Conservation (phyloP, 495 filamentous ascomycete species). For the Aspergillus heteromorphus region DNA sequence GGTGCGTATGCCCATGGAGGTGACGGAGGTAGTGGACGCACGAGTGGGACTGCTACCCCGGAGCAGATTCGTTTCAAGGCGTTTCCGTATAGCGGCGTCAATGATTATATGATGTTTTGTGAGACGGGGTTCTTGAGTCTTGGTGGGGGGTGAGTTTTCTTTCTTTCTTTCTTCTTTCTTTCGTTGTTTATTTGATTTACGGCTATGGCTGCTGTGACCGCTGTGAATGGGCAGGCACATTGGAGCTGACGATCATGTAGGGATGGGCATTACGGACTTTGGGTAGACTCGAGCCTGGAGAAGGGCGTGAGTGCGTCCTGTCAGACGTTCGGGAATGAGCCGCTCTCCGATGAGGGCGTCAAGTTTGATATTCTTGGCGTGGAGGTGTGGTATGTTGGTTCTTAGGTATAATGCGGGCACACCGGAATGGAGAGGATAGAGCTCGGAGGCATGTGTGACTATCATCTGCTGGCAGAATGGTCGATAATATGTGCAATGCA, state of each 20-base stretch:
- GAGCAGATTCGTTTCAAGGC: conserved; percentile 88
- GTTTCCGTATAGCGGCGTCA: conserved; percentile 91
- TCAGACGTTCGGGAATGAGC: conserved; percentile 92
- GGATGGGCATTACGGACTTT: conserved; percentile 87
- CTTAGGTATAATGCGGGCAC: conserved; percentile 9
- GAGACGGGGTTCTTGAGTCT: conserved; percentile 79
- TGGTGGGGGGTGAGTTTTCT: conserved; percentile 64
- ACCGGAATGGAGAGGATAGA: neutral
- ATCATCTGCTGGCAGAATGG: conserved; percentile 2
- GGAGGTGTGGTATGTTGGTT: conserved; percentile 80
- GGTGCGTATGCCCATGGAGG: conserved; percentile 19
- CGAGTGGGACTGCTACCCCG: conserved; percentile 42
- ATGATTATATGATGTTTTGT: conserved; percentile 95
- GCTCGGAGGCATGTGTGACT: neutral
- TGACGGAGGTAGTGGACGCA: conserved; percentile 6
- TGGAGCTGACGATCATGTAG: conserved; percentile 29
- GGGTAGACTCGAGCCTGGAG: conserved; percentile 86
- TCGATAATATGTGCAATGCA: neutral
- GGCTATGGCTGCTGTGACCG: neutral
- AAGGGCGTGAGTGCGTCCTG: conserved; percentile 75
- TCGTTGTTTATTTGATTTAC: neutral
- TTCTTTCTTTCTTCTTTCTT: neutral
- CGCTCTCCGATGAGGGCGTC: conserved; percentile 85
- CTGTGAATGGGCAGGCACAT: neutral
- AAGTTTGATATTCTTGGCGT: conserved; percentile 92